These are phyloP conservation scores for Jaenimonas drosophilae DNA, from an alignment of 208 protist species.

Conservation along the genomic window DNA sequence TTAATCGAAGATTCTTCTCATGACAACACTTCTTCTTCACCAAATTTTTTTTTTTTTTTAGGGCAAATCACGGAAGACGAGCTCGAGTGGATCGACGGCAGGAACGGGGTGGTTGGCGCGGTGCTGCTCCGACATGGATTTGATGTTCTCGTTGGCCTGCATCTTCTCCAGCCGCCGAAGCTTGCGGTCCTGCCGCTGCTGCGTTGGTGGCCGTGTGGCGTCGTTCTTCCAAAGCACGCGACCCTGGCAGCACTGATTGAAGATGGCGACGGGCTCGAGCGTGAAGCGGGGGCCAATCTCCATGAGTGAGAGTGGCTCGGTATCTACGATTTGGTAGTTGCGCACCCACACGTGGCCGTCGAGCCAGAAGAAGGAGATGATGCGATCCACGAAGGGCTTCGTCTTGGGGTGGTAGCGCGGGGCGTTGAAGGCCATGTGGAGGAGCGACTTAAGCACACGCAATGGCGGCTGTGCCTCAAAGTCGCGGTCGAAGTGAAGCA, in stretches of 20 bases:
- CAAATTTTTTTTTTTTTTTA: slow-evolving; percentile 7
- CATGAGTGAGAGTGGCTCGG: slow-evolving; percentile 63
- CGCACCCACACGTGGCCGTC: slow-evolving; percentile 98
- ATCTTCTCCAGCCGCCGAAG: slow-evolving; percentile 62
- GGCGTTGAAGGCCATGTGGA: slow-evolving; percentile 94
- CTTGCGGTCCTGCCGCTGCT: slow-evolving; percentile 72
- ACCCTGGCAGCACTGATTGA: slow-evolving; percentile 93
- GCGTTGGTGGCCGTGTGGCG: slow-evolving; percentile 46
- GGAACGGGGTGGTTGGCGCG: slow-evolving; percentile 51
- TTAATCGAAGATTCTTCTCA: background rate
- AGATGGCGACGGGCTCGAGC: slow-evolving; percentile 90
- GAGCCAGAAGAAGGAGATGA: slow-evolving; percentile 94
- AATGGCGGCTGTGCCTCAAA: slow-evolving; percentile 93
- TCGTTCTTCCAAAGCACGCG: slow-evolving; percentile 91
- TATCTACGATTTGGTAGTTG: slow-evolving; percentile 94
- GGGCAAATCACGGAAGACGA: slow-evolving; percentile 31
- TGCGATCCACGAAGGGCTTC: slow-evolving; percentile 98
- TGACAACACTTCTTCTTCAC: background rate
- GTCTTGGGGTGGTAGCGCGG: slow-evolving; percentile 94
- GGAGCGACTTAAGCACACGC: slow-evolving; percentile 92
- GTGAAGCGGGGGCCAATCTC: slow-evolving; percentile 98
- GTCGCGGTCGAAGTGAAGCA: slow-evolving; percentile 95
- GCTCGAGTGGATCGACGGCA: slow-evolving; percentile 48
- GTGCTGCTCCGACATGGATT: slow-evolving; percentile 49
- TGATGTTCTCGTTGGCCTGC: slow-evolving; percentile 52